phyloP scores from a whole-genome alignment of 345 rosid genomes.

The Ricinus communis region DNA sequence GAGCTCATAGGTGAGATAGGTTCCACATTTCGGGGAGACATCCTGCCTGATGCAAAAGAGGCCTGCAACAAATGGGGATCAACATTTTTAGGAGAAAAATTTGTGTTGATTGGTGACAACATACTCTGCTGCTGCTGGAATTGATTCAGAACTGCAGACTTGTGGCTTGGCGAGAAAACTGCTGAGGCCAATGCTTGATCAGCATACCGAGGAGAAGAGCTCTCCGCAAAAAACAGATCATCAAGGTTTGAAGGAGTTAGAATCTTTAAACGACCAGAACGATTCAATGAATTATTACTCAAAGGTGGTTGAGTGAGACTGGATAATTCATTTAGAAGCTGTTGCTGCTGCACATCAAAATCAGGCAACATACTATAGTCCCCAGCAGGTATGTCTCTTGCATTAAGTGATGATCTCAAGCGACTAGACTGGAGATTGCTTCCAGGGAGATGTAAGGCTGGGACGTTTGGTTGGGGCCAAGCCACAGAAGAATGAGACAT shows the following conservation, averaged over 20 bases:
- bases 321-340: slow-evolving; percentile 34
- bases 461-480: slow-evolving; percentile 34
- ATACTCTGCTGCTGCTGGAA: slow-evolving; percentile 62
- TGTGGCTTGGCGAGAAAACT: slow-evolving; percentile 47
- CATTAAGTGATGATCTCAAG: slow-evolving; percentile 29
- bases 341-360: slow-evolving; percentile 31
- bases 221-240: slow-evolving; percentile 44
- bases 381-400: slow-evolving; percentile 57
- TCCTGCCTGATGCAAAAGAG: slow-evolving; percentile 67
- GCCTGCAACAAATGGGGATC: slow-evolving; percentile 60
- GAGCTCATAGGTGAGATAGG: slow-evolving; percentile 57
- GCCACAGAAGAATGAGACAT: slow-evolving; percentile 21
- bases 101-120: slow-evolving; percentile 58
- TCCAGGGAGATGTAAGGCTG: slow-evolving; percentile 32
- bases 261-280: slow-evolving; percentile 40
- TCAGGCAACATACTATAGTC: slow-evolving; percentile 22
- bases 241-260: slow-evolving; percentile 69
- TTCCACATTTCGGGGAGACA: slow-evolving; percentile 82
- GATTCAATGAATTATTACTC: slow-evolving; percentile 28
- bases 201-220: slow-evolving; percentile 40
- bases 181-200: slow-evolving; percentile 39
- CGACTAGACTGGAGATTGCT: slow-evolving; percentile 33
- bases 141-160: slow-evolving; percentile 42
- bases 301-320: slow-evolving; percentile 54
- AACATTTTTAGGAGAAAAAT: slow-evolving; percentile 47